These are phyloP conservation scores for Blepharisma japonicum DNA, from an alignment of 73 alveolate genomes.

Conservation along the genomic window DNA sequence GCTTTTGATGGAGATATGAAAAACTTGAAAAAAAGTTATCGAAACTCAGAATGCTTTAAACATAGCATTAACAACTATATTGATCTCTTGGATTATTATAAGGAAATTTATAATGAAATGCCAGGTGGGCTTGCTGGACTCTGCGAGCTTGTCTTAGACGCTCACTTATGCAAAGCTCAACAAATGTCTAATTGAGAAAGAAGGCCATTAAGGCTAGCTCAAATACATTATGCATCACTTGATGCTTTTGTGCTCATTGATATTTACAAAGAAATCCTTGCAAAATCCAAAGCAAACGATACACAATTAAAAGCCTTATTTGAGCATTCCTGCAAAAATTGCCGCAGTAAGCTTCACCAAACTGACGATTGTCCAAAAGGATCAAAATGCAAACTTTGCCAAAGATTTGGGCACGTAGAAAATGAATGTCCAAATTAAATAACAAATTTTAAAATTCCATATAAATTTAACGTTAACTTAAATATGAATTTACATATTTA, in stretches of 20 bases:
- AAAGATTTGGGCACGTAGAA: no score
- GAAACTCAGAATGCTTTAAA: not conserved
- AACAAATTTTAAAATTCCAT: no score
- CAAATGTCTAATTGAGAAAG: slow-evolving; percentile 87
- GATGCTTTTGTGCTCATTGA: slow-evolving; percentile 71
- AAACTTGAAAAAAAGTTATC: slow-evolving; percentile 6
- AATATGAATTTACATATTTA: no score
- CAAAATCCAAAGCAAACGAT: not conserved
- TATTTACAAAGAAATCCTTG: not conserved
- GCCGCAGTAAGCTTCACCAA: no score
- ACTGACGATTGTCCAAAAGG: no score
- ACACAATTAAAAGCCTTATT: not conserved
- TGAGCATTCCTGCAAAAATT: not conserved
- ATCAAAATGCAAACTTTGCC: no score
- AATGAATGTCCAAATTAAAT: no score
- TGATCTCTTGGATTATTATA: not conserved
- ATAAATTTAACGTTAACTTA: no score
- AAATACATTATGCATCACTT: slow-evolving; percentile 84
- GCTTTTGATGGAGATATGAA: slow-evolving; percentile 2
- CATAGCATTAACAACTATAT: not conserved
- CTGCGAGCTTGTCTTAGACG: not conserved
- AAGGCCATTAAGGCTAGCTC: slow-evolving; percentile 78
- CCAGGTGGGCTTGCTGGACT: slow-evolving; percentile 31
- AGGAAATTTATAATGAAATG: not conserved
- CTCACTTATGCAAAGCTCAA: slow-evolving; percentile 50